Evolutionary conservation across 2,329 filamentous ascomycete species (phyloP), one percentile per base, ranked within the genome.

Genomic region (Pseudogymnoascus sp.): DNA sequence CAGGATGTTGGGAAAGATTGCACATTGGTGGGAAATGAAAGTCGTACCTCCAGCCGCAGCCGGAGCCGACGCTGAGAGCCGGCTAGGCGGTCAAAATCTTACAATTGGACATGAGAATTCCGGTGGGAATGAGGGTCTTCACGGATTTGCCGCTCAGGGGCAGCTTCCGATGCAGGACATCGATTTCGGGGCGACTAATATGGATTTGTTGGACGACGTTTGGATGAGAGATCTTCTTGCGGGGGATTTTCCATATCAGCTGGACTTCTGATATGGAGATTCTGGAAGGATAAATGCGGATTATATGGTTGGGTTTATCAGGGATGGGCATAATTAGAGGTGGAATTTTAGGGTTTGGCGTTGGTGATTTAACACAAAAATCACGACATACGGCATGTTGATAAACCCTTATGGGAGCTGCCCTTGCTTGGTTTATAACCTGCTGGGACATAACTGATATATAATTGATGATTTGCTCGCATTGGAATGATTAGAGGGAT

Each of bases 171-270:
- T 49, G 23, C 43, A 49, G 43, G 43, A 55, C 28, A 55, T 55
- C n/a, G 49, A 55, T 18, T 55, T 55, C 12, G 49, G 49, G 49
- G n/a, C 49, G 25, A 12, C 49, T 33, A 55, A 55, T 55, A 55
- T 55, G 49, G 49, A 55, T 28, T 33, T 55, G 28, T 33, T 18
- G 49, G 49, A 55, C 9, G 49, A 55, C 25, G 28, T 55, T 18
- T 55, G 49, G 49, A 55, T 55, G 49, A 55, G 49, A 55, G 49
- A 55, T 55, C 49, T 55, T 55, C 49, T 55, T 33, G 49, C 49
- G 9, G 49, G 49, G n/a, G 49, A 55, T 33, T 55, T 55, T 55
- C 49, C 25, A 33, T 55, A 55, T 55, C 49, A 55, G 25, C 49
- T 55, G 28, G 49, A 55, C 28, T 55, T 55, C n/a, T 55, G 7